phyloP scores from a whole-genome alignment of 805 yeast genomes.

The Helenozyma baotianmanensis region DNA sequence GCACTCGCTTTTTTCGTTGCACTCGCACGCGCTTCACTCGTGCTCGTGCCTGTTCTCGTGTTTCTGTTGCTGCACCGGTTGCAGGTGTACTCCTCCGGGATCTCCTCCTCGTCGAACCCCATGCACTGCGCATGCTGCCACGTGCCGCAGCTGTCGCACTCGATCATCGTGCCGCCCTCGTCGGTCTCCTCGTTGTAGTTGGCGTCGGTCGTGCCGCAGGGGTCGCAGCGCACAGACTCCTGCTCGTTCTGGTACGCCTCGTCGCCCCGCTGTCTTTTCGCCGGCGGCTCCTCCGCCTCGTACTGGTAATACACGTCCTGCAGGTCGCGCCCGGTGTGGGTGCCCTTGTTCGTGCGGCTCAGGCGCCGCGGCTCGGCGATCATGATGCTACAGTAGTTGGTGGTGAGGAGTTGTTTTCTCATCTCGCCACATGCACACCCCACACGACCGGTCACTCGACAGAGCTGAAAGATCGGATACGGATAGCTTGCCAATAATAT shows the following conservation, averaged over 20 bases:
- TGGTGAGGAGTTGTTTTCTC: not conserved
- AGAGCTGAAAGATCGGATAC: too few species aligned
- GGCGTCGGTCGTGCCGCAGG: constrained; percentile 56
- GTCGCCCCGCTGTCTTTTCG: constrained; percentile 4
- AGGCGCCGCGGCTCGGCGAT: constrained; percentile 27
- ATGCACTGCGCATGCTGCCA: constrained; percentile 72
- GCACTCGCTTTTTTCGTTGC: not conserved
- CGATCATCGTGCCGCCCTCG: constrained; percentile 52
- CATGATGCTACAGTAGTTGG: constrained; percentile 6
- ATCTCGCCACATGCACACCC: too few species aligned
- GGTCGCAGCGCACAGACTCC: constrained; percentile 52
- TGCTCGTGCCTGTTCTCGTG: not conserved
- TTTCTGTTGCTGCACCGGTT: constrained; percentile 43
- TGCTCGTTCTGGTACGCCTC: constrained; percentile 18
- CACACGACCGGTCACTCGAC: too few species aligned
- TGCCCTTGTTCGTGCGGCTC: constrained; percentile 36
- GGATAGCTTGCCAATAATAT: too few species aligned
- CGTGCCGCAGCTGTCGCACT: constrained; percentile 60
- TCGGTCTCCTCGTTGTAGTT: constrained; percentile 58
- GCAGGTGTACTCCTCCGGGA: constrained; percentile 52
- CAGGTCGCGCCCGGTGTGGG: constrained; percentile 28
- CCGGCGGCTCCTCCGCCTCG: constrained; percentile 6
- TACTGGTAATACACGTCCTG: constrained; percentile 16
- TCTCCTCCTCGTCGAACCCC: constrained; percentile 38
- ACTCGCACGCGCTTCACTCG: constrained; percentile 3